Percentiles rank a stretch among this genome's conserved stretches.
Conservation (phyloP, 2,329 filamentous ascomycete species). For the Cladosporium sp. region DNA sequence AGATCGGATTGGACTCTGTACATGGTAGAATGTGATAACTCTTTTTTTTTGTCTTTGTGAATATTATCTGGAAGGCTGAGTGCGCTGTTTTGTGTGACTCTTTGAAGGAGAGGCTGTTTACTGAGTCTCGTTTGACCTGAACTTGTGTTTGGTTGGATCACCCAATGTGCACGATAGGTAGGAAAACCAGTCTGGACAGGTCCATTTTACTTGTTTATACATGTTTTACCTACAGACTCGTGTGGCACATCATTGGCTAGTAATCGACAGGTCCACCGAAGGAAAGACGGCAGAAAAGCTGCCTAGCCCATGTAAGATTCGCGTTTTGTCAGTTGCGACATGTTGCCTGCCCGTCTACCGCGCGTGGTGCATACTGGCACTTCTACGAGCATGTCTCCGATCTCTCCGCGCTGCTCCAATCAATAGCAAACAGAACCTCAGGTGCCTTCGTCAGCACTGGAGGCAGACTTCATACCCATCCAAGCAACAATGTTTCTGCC, state of each 20-base stretch:
- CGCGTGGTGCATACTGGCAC: too few relatives aligned
- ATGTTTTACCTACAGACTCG: background rate
- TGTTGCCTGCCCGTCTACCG: too few relatives aligned
- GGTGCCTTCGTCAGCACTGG: background rate
- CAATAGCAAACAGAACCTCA: background rate
- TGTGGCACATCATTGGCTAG: background rate
- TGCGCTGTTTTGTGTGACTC: background rate
- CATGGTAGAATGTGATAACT: conserved; percentile 1
- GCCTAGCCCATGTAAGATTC: too few relatives aligned
- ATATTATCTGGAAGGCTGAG: background rate
- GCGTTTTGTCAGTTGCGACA: too few relatives aligned
- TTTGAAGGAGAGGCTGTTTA: background rate
- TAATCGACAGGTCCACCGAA: background rate
- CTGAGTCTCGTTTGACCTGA: background rate
- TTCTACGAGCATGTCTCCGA: too few relatives aligned
- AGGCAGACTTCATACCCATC: background rate
- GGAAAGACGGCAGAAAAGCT: too few relatives aligned
- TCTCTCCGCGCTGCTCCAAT: too few relatives aligned
- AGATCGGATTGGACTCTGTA: background rate
- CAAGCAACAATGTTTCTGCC: background rate
- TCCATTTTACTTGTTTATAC: background rate
- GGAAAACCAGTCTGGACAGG: background rate
- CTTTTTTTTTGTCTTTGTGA: background rate
- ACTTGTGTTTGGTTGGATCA: background rate
- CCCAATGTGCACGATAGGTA: background rate